Base-by-base conservation (phyloP, 2,329 filamentous ascomycete genomes). In the Colletotrichum zoysiae region DNA sequence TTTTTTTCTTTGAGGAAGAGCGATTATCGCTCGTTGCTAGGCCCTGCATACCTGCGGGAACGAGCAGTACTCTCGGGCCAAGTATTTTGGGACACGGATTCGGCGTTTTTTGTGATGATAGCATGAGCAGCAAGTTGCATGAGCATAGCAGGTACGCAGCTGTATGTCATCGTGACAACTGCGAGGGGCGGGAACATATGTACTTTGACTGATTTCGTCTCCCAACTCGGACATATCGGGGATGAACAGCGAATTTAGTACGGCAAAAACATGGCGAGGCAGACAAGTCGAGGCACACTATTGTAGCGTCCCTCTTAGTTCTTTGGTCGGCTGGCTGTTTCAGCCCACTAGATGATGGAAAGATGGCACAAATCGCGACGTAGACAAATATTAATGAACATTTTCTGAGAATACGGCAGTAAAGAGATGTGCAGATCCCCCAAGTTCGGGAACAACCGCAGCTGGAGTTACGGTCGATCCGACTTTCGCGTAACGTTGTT, bases 341-440 rank as follows among this genome's bases (percentile, higher is more conserved):
- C 46, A 46, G 65, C 53, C 53, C 59, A 65, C 63, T 74, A 71
- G 73, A 74, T 56, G 67, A 70, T 65, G 70, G 69, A 74, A 67
- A 57, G 44, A 66, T 67, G 69, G 68, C 60, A 73, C 70, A 73
- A 75, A 73, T 70, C 70, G 65, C 75, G 71, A 76, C 78, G 79
- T 82, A 81, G 76, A 81, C 77, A 81, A 78, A 79, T 80, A 80
- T 78, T 81, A 80, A 81, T 78, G 80, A 81, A 80, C 74, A 80
- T 70, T 65, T 79, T 57, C 35, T 73, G 67, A 67, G 62, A 60
- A 73, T 7, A 18, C 14, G 1, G 26, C 26, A 18, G 26, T 9
- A 53, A 23, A 56, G 53, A n/a, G 6, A 8, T 23, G 12, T 3
- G 6, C 7, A 18, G 11, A 33, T 11, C 8, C 4, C 33, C 20